A percentile compares a stretch with the other conserved stretches of the same genome.
Conservation (phyloP, 306 rosid genomes). For the Vicia faba region DNA sequence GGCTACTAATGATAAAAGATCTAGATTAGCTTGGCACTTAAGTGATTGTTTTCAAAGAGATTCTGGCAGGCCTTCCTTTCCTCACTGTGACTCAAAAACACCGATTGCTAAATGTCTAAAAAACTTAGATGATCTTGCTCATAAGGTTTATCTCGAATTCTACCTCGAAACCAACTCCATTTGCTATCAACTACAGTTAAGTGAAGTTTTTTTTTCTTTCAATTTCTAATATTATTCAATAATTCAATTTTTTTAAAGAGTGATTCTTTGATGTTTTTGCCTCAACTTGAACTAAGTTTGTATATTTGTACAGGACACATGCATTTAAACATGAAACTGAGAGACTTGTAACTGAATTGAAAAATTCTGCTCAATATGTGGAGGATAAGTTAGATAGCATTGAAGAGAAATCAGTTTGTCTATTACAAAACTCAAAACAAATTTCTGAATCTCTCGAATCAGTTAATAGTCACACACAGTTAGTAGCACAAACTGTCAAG, state of each 20-base stretch:
- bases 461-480: too few relatives aligned
- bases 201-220: slow-evolving; percentile 39
- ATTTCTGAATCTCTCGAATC: slow-evolving; percentile 50
- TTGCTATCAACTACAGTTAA: slow-evolving; percentile 83
- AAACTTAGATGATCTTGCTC: slow-evolving; percentile 57
- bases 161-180: slow-evolving; percentile 85
- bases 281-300: too few relatives aligned
- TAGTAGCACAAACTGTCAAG: slow-evolving; percentile 52
- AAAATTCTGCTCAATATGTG: slow-evolving; percentile 61
- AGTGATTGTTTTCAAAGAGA: slow-evolving; percentile 89
- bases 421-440: slow-evolving; percentile 55
- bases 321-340: too few relatives aligned
- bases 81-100: slow-evolving; percentile 59
- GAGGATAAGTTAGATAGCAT: slow-evolving; percentile 66
- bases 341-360: slow-evolving; percentile 74
- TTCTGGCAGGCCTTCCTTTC: slow-evolving; percentile 68
- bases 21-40: too few relatives aligned
- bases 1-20: too few relatives aligned
- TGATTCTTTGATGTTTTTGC: too few relatives aligned
- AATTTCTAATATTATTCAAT: not conserved
- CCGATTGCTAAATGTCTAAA: slow-evolving; percentile 53
- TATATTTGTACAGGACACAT: too few relatives aligned
- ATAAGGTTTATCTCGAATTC: slow-evolving; percentile 74
- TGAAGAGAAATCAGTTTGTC: slow-evolving; percentile 51
- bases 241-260: too few relatives aligned